Conservation (phyloP, 345 rosid genomes). For the Eucalyptus brandiana region DNA sequence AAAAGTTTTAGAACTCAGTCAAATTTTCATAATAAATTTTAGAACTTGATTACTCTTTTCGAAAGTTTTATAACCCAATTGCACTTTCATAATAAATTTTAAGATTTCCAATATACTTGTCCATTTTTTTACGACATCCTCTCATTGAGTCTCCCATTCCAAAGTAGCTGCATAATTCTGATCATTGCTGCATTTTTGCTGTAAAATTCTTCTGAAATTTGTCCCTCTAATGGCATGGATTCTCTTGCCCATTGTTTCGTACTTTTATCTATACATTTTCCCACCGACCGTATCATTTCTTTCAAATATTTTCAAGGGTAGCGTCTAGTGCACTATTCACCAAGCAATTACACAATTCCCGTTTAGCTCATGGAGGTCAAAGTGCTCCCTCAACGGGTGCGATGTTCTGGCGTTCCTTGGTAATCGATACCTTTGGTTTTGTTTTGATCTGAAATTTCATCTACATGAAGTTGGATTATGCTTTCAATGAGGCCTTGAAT, state of each 20-base stretch:
- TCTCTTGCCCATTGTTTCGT: background rate
- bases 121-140: background rate
- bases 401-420: background rate
- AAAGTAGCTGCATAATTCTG: background rate
- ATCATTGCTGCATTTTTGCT: background rate
- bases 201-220: background rate
- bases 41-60: rapidly evolving
- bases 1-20: too few relatives aligned
- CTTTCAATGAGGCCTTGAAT: background rate
- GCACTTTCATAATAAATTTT: rapidly evolving
- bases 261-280: background rate
- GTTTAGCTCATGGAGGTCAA: background rate
- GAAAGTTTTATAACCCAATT: too few relatives aligned
- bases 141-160: background rate
- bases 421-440: background rate
- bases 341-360: background rate
- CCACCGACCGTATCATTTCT: background rate
- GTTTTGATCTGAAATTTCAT: background rate
- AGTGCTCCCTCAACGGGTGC: background rate
- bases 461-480: background rate
- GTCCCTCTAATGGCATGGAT: background rate
- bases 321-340: background rate
- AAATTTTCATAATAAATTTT: too few relatives aligned
- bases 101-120: too few relatives aligned
- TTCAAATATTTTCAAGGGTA: background rate